Evolutionary conservation across 2,329 filamentous ascomycete species (phyloP).

Genomic region (Ascosphaera acerosa): DNA sequence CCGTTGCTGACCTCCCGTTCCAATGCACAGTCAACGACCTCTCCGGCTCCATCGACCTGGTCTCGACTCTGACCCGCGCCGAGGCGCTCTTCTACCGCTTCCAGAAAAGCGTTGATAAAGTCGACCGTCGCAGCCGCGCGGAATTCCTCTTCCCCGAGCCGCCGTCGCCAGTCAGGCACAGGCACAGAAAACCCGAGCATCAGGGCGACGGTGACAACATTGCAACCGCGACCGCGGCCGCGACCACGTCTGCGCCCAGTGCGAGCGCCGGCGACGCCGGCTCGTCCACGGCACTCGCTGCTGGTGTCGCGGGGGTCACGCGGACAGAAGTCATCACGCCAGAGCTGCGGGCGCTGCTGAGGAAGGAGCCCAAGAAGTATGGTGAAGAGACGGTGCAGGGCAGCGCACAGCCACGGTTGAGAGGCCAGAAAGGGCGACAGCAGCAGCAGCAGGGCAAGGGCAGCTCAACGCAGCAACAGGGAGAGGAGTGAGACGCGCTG

Average conservation of each 20-base stretch:
- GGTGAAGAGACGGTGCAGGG: background rate
- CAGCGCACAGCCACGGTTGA: no score
- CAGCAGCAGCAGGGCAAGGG: no score
- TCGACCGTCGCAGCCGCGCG: slow-evolving; percentile 62
- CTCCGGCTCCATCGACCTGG: slow-evolving; percentile 73
- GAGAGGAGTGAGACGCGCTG: background rate
- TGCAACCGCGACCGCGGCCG: background rate
- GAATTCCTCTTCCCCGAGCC: slow-evolving; percentile 34
- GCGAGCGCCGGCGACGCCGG: background rate
- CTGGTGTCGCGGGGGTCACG: background rate
- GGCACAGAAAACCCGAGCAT: slow-evolving; percentile 2
- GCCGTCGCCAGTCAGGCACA: slow-evolving; percentile 7
- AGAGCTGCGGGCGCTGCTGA: slow-evolving; percentile 35
- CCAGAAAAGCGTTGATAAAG: slow-evolving; percentile 63
- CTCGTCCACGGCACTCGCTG: background rate
- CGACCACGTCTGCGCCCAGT: background rate
- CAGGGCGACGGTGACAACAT: no score
- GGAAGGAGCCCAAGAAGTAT: slow-evolving; percentile 20
- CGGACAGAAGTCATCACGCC: slow-evolving; percentile 29
- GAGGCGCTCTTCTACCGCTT: slow-evolving; percentile 76
- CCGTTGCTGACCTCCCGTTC: background rate
- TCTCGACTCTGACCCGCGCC: slow-evolving; percentile 62
- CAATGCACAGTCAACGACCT: slow-evolving; percentile 58
- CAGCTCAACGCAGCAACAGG: no score
- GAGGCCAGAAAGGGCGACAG: no score